phyloP scores from a whole-genome alignment of 164 flowering plant species.

The Vitis amurensis region DNA sequence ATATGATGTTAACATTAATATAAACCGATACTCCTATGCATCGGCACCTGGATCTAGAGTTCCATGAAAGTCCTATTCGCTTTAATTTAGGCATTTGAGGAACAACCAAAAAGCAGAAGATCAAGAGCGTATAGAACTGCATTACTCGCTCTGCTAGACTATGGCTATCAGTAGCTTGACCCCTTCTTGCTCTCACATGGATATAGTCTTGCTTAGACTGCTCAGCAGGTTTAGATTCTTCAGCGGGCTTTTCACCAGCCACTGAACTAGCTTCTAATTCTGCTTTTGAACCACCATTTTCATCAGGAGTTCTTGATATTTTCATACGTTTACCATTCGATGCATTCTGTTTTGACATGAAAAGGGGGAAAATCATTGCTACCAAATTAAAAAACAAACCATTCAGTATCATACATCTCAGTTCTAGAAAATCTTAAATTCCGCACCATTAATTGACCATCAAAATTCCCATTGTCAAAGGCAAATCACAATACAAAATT shows the following conservation, averaged over 20 bases:
- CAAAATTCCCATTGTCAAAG: background rate
- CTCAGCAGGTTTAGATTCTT: constrained; percentile 52
- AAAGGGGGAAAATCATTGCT: background rate
- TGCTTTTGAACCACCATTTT: constrained; percentile 49
- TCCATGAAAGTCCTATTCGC: background rate
- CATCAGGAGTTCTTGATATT: constrained; percentile 37
- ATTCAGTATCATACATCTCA: background rate
- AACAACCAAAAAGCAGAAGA: background rate
- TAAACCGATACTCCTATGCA: too few species aligned
- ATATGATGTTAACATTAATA: background rate
- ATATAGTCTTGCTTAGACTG: constrained; percentile 82
- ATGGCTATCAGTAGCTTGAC: constrained; percentile 99
- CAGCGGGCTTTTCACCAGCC: constrained; percentile 39
- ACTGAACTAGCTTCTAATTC: constrained; percentile 63
- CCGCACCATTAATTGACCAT: background rate
- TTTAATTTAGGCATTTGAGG: background rate
- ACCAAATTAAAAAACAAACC: background rate
- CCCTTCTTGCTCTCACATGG: constrained; percentile 96
- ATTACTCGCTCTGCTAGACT: constrained; percentile 96
- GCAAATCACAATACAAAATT: background rate
- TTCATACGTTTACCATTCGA: constrained; percentile 52
- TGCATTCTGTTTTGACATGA: constrained; percentile 35
- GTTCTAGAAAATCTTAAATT: background rate
- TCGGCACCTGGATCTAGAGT: background rate
- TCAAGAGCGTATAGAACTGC: background rate